phyloP scores from a whole-genome alignment of 306 rosid genomes.

The Pueraria montana region DNA sequence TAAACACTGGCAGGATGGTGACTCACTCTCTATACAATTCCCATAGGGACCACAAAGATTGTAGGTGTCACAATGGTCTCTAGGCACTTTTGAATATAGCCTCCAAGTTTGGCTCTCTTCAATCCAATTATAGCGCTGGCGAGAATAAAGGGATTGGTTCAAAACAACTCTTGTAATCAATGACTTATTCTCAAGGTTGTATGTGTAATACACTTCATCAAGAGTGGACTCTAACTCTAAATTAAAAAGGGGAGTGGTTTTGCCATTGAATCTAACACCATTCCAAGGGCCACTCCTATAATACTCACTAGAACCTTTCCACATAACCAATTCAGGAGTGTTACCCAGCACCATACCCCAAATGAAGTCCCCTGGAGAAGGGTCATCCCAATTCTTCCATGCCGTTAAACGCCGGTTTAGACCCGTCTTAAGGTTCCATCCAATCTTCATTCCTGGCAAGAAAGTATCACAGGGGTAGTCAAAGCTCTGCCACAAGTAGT shows the following conservation, averaged over 20 bases:
- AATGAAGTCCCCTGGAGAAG: slow-evolving; percentile 56
- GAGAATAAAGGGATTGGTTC: slow-evolving; percentile 41
- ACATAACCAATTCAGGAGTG: slow-evolving; percentile 36
- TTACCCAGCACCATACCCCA: slow-evolving; percentile 16
- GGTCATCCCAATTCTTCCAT: slow-evolving; percentile 62
- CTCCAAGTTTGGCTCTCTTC: slow-evolving; percentile 41
- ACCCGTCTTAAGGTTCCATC: slow-evolving; percentile 57
- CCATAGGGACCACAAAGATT: slow-evolving; percentile 53
- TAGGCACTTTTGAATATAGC: slow-evolving; percentile 27
- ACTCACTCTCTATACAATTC: slow-evolving; percentile 24
- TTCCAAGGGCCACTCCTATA: slow-evolving; percentile 48
- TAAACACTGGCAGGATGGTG: slow-evolving; percentile 52
- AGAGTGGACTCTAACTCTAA: not conserved
- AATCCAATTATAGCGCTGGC: slow-evolving; percentile 31
- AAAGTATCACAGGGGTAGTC: slow-evolving; percentile 28
- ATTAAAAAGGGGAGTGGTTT: slow-evolving; percentile 29
- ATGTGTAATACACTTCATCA: slow-evolving; percentile 41
- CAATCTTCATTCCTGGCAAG: slow-evolving; percentile 60
- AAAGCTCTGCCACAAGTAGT: slow-evolving; percentile 7
- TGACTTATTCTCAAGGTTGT: slow-evolving; percentile 9
- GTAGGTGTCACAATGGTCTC: slow-evolving; percentile 48
- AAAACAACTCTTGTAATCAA: slow-evolving; percentile 43
- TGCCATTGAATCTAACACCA: slow-evolving; percentile 39
- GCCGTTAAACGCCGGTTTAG: slow-evolving; percentile 49
- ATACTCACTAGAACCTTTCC: slow-evolving; percentile 40